A percentile compares a stretch with the other conserved stretches of the same genome.
Evolutionary conservation across 192 early-diverging fungal genomes (phyloP).

Genomic region (Mortierella hygrophila): DNA sequence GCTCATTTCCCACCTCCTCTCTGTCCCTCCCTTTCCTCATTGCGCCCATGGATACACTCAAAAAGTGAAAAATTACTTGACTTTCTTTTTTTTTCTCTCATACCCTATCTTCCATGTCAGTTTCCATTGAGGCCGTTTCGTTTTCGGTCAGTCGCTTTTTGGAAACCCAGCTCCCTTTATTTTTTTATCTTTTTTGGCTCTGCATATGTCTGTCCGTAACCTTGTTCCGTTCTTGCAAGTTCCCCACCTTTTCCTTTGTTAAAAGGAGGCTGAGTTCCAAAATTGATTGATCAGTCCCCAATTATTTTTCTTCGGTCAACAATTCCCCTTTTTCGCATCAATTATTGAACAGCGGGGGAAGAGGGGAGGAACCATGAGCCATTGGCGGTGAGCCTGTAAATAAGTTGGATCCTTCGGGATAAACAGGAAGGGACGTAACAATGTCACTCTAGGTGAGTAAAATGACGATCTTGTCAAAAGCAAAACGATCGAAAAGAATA

Average conservation of each 20-base stretch:
- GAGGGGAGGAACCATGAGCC: neutral
- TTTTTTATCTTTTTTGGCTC: neutral
- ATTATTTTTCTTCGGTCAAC: neutral
- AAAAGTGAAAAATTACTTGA: too few species aligned
- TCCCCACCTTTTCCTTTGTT: neutral
- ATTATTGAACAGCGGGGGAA: neutral
- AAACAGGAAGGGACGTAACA: neutral
- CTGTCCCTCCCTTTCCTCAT: too few species aligned
- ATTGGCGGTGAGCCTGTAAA: neutral
- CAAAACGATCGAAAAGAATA: neutral
- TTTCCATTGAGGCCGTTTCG: neutral
- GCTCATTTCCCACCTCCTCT: too few species aligned
- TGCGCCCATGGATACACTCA: too few species aligned
- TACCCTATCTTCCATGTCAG: neutral
- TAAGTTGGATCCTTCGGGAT: neutral
- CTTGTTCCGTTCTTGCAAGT: neutral
- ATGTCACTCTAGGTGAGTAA: neutral
- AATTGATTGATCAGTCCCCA: neutral
- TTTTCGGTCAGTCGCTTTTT: neutral
- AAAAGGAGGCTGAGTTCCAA: neutral
- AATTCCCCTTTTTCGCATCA: neutral
- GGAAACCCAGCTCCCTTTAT: neutral
- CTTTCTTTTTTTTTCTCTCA: too few species aligned
- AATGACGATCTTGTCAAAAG: neutral
- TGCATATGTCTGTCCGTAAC: neutral